Conservation (phyloP, 768 basidiomycete species). For the Amanita rimosa region DNA sequence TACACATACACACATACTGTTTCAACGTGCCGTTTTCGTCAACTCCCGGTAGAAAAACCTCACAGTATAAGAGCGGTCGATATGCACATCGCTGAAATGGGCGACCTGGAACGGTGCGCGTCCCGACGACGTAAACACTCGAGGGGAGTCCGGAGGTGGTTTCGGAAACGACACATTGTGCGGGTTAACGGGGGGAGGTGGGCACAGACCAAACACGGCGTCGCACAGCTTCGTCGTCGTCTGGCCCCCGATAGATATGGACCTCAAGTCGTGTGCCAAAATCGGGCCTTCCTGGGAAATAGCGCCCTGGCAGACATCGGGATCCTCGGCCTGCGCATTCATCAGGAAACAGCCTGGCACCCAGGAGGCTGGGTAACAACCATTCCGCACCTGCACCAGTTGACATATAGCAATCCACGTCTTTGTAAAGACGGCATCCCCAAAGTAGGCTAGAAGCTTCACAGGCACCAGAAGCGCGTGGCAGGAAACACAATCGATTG, state of each 20-base stretch:
- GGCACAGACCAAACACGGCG: constrained; percentile 42
- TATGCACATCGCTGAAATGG: constrained; percentile 55
- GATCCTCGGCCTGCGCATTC: constrained; percentile 31
- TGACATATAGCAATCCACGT: constrained; percentile 35
- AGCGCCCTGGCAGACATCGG: constrained; percentile 47
- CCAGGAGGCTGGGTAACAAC: neutral
- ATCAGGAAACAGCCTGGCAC: neutral
- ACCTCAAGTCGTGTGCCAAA: constrained; percentile 42
- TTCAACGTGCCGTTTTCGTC: neutral
- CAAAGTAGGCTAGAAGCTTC: constrained; percentile 32
- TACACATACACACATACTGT: neutral
- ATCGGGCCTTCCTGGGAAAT: constrained; percentile 42
- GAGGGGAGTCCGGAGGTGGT: constrained; percentile 23
- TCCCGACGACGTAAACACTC: constrained; percentile 23
- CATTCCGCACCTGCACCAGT: constrained; percentile 21
- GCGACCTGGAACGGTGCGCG: constrained; percentile 40
- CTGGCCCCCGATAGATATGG: constrained; percentile 31
- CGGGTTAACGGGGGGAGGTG: constrained; percentile 30
- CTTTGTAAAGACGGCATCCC: constrained; percentile 33
- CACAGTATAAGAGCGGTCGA: constrained; percentile 45
- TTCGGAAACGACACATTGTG: constrained; percentile 36
- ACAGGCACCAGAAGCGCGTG: constrained; percentile 38
- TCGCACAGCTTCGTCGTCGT: constrained; percentile 46
- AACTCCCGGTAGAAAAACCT: constrained; percentile 5
- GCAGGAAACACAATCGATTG: constrained; percentile 39